Conservation (phyloP, 2,329 filamentous ascomycete species). For the Colletotrichum sp. region DNA sequence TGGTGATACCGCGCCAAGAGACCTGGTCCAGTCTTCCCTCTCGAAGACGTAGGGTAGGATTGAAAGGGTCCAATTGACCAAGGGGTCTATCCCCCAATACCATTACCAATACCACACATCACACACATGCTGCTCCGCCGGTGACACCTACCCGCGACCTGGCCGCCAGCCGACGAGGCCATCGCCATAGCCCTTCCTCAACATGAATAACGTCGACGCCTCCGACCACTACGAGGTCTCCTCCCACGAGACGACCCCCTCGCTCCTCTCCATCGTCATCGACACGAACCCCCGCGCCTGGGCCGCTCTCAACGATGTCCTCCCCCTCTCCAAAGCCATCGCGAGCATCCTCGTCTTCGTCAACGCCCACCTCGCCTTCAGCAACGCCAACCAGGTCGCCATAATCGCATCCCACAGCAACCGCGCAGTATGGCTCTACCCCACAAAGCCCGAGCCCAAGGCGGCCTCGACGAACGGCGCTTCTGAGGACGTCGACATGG, state of each 20-base stretch:
- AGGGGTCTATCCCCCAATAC: neutral
- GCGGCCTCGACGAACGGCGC: constrained; percentile 20
- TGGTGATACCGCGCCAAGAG: constrained; percentile 7
- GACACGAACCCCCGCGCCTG: constrained; percentile 97
- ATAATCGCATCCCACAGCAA: constrained; percentile 89
- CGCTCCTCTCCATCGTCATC: constrained; percentile 87
- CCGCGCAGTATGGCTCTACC: constrained; percentile 89
- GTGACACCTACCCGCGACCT: constrained; percentile 12
- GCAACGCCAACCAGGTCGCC: constrained; percentile 90
- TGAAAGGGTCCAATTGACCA: neutral
- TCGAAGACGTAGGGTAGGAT: constrained; percentile 5
- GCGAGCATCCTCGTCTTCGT: constrained; percentile 93
- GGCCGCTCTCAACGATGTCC: constrained; percentile 75
- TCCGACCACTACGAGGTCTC: constrained; percentile 65
- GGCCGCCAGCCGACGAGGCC: constrained; percentile 13
- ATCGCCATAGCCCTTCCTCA: constrained; percentile 23
- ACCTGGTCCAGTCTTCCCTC: neutral
- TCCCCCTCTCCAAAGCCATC: constrained; percentile 83
- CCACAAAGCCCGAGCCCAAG: constrained; percentile 46
- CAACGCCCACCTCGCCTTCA: constrained; percentile 94
- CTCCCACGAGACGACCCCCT: constrained; percentile 66
- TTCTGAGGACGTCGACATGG: constrained; percentile 65
- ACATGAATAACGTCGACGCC: constrained; percentile 62
- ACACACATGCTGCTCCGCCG: constrained; percentile 2
- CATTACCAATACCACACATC: neutral